Evolutionary conservation across 2,329 filamentous ascomycete genomes (phyloP).

Genomic region (Phialophora expanda): DNA sequence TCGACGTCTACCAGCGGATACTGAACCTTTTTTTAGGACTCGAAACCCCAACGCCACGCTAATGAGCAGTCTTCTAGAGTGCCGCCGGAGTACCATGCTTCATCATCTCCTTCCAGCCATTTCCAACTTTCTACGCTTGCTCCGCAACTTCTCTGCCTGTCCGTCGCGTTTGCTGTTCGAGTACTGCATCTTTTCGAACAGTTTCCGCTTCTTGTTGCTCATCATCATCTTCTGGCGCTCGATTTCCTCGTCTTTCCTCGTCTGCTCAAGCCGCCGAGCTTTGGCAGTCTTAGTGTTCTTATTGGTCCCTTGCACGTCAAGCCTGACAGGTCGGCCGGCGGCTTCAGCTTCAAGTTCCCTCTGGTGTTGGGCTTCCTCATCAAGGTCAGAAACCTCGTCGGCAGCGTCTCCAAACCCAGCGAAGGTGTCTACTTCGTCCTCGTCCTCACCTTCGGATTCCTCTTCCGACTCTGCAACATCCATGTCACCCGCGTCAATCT

Average conservation of each 20-base stretch:
- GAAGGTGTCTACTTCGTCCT: constrained; percentile 54
- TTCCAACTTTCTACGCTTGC: constrained; percentile 90
- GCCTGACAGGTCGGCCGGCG: constrained; percentile 63
- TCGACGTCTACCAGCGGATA: neutral
- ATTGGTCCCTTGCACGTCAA: constrained; percentile 59
- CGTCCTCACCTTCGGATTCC: constrained; percentile 57
- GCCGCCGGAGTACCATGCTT: neutral
- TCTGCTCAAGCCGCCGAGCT: constrained; percentile 67
- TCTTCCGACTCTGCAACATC: constrained; percentile 49
- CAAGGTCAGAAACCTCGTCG: constrained; percentile 60
- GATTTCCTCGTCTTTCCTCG: constrained; percentile 79
- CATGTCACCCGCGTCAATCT: constrained; percentile 54
- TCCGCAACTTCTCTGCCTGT: constrained; percentile 83
- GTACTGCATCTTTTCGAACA: constrained; percentile 97
- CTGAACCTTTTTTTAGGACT: neutral
- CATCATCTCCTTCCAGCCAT: constrained; percentile 24
- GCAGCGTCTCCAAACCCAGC: constrained; percentile 61
- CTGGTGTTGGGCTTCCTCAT: constrained; percentile 73
- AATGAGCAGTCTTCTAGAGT: constrained; percentile 5
- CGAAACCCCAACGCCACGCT: constrained; percentile 20
- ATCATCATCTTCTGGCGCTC: constrained; percentile 98
- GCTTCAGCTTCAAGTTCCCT: constrained; percentile 92
- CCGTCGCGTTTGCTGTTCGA: constrained; percentile 91
- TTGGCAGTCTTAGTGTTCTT: constrained; percentile 68
- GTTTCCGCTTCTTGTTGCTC: constrained; percentile 94